Evolutionary conservation across 805 yeast species (phyloP).

Genomic region (Candida chilensis): DNA sequence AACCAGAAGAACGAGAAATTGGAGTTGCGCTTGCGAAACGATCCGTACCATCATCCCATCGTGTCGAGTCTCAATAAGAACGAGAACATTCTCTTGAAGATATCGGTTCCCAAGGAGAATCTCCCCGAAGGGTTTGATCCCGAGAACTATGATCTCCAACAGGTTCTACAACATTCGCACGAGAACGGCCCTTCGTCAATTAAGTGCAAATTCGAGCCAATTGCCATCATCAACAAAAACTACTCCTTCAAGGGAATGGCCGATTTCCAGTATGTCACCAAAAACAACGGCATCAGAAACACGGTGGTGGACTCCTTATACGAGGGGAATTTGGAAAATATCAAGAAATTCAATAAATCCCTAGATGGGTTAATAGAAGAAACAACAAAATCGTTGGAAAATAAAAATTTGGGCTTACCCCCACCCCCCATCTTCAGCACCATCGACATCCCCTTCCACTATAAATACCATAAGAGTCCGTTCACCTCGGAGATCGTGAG

Average conservation of each 20-base stretch:
- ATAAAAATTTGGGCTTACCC: conserved; percentile 49
- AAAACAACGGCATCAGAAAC: conserved; percentile 40
- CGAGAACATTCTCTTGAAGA: conserved; percentile 51
- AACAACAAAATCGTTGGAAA: conserved; percentile 10
- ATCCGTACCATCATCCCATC: conserved; percentile 40
- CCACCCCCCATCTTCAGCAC: conserved; percentile 85
- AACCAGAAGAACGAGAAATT: conserved; percentile 13
- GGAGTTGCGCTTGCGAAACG: conserved; percentile 22
- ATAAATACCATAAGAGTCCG: conserved; percentile 71
- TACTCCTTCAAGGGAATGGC: conserved; percentile 78
- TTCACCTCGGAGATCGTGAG: conserved; percentile 36
- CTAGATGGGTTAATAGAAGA: conserved; percentile 19
- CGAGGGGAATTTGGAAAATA: conserved; percentile 27
- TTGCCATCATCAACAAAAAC: conserved; percentile 58
- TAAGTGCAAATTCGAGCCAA: conserved; percentile 42
- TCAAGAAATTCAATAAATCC: conserved; percentile 19
- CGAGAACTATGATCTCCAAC: conserved; percentile 28
- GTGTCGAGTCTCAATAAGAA: conserved; percentile 26
- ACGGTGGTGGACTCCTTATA: conserved; percentile 29
- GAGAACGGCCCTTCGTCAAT: conserved; percentile 12
- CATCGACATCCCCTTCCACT: conserved; percentile 67
- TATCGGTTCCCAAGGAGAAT: conserved; percentile 49
- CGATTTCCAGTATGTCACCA: conserved; percentile 73
- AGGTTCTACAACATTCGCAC: conserved; percentile 25
- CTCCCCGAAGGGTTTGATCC: conserved; percentile 26